A percentile compares a stretch with the other conserved stretches of the same genome.
Conservation (phyloP, 2,329 filamentous ascomycete genomes). For the Cryphonectria japonica region DNA sequence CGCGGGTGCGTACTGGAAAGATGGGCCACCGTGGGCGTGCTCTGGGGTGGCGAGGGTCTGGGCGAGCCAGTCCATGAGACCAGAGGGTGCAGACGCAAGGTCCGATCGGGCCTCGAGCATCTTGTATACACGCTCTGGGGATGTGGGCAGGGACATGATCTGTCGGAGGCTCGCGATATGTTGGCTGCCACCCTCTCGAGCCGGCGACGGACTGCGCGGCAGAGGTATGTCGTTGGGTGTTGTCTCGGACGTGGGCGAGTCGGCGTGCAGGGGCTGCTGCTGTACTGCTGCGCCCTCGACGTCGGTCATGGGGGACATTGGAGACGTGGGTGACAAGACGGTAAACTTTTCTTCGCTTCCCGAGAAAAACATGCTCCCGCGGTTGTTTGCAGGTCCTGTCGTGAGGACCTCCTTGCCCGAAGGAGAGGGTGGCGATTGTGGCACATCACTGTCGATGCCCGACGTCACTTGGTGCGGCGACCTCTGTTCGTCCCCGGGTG, state of each 20-base stretch:
- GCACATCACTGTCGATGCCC: slow-evolving; percentile 35
- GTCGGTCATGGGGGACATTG: slow-evolving; percentile 42
- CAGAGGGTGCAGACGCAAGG: slow-evolving; percentile 74
- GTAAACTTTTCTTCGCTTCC: slow-evolving; percentile 51
- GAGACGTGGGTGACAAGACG: slow-evolving; percentile 37
- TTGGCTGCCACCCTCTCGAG: slow-evolving; percentile 6
- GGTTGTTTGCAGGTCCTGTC: slow-evolving; percentile 30
- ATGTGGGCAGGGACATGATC: slow-evolving; percentile 70
- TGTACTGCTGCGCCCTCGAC: slow-evolving; percentile 39
- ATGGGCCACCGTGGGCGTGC: slow-evolving; percentile 45
- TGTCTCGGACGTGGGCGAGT: slow-evolving; percentile 2
- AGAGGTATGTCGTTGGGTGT: slow-evolving; percentile 20
- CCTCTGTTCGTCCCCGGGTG: neutral
- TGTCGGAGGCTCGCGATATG: slow-evolving; percentile 70
- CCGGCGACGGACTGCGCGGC: slow-evolving; percentile 22
- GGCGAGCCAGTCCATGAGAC: slow-evolving; percentile 65
- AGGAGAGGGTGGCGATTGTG: slow-evolving; percentile 50
- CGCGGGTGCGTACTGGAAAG: slow-evolving; percentile 34
- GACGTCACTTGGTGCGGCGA: neutral
- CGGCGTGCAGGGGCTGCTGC: slow-evolving; percentile 33
- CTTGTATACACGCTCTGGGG: slow-evolving; percentile 70
- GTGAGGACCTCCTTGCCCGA: slow-evolving; percentile 38
- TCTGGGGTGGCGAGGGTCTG: slow-evolving; percentile 53
- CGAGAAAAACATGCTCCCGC: slow-evolving; percentile 37
- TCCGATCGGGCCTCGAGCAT: slow-evolving; percentile 74